phyloP scores from a whole-genome alignment of 768 basidiomycete species.

The Amanita pseudoporphyria region DNA sequence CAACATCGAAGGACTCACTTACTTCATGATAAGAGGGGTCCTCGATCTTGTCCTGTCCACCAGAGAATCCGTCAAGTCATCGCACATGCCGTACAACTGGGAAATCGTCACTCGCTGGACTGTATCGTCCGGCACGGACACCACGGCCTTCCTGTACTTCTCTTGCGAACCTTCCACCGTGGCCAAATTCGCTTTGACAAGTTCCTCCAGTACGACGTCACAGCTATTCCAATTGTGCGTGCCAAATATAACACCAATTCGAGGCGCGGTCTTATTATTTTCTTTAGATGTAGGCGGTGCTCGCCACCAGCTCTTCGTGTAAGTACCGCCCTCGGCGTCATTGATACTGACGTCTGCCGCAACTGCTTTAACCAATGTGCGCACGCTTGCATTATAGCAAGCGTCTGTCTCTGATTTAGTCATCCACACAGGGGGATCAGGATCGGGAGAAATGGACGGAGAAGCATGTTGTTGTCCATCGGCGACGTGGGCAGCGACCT shows the following conservation, averaged over 20 bases:
- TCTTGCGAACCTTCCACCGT: constrained; percentile 16
- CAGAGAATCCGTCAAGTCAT: constrained; percentile 66
- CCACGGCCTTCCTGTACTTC: constrained; percentile 12
- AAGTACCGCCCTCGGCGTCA: not conserved
- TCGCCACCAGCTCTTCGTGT: not conserved
- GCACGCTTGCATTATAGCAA: constrained; percentile 58
- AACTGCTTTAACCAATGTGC: constrained; percentile 45
- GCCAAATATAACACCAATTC: constrained; percentile 68
- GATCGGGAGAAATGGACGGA: constrained; percentile 48
- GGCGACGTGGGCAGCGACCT: constrained; percentile 41
- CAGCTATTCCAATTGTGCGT: constrained; percentile 80
- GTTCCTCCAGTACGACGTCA: constrained; percentile 46
- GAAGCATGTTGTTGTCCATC: constrained; percentile 13
- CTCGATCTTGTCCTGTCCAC: constrained; percentile 39
- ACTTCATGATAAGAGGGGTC: constrained; percentile 77
- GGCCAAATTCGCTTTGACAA: constrained; percentile 51
- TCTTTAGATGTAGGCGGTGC: not conserved
- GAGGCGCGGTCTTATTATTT: constrained; percentile 1
- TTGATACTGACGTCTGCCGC: constrained; percentile 28
- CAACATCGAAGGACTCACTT: constrained; percentile 12
- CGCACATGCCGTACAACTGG: constrained; percentile 87
- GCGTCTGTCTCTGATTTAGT: constrained; percentile 65
- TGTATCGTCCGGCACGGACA: constrained; percentile 40
- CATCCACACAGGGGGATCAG: constrained; percentile 56
- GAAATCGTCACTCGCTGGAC: constrained; percentile 63